Conservation (phyloP, 1,139 yeast species). For the Sugiyamaella japonica region DNA sequence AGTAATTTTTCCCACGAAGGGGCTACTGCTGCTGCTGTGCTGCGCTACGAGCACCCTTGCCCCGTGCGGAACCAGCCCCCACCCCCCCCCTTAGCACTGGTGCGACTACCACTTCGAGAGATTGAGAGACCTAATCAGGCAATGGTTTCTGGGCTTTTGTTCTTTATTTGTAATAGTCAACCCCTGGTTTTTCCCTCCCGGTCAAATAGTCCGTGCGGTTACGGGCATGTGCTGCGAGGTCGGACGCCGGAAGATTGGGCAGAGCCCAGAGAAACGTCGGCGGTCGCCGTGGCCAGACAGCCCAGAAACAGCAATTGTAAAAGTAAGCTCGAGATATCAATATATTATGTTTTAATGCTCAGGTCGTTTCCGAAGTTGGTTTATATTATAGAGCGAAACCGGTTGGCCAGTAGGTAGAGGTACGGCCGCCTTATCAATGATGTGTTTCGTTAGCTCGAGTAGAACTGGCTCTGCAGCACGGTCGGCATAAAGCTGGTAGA, state of each 20-base stretch:
- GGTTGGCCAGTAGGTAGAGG: slow-evolving; percentile 45
- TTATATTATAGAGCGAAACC: slow-evolving; percentile 64
- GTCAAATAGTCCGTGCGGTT: neutral
- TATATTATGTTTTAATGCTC: slow-evolving; percentile 52
- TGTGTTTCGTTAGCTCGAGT: slow-evolving; percentile 31
- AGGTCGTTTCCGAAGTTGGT: slow-evolving; percentile 75
- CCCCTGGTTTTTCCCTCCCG: slow-evolving; percentile 9
- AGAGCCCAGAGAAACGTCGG: too few species aligned
- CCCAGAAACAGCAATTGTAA: slow-evolving; percentile 5
- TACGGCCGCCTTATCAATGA: slow-evolving; percentile 28
- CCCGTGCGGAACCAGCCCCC: neutral
- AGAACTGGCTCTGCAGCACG: slow-evolving; percentile 14
- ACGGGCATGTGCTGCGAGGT: too few species aligned
- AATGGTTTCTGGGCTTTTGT: neutral
- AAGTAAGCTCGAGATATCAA: neutral
- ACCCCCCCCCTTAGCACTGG: slow-evolving; percentile 1
- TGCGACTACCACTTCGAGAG: neutral
- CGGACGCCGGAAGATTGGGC: neutral
- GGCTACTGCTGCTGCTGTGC: neutral
- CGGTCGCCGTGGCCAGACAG: too few species aligned
- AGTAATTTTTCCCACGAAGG: neutral
- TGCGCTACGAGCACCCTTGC: neutral
- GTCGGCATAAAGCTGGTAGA: slow-evolving; percentile 39
- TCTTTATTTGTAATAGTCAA: neutral
- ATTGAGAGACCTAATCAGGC: neutral